phyloP scores from a whole-genome alignment of 441 rosid genomes.

The Euphorbia corollata region DNA sequence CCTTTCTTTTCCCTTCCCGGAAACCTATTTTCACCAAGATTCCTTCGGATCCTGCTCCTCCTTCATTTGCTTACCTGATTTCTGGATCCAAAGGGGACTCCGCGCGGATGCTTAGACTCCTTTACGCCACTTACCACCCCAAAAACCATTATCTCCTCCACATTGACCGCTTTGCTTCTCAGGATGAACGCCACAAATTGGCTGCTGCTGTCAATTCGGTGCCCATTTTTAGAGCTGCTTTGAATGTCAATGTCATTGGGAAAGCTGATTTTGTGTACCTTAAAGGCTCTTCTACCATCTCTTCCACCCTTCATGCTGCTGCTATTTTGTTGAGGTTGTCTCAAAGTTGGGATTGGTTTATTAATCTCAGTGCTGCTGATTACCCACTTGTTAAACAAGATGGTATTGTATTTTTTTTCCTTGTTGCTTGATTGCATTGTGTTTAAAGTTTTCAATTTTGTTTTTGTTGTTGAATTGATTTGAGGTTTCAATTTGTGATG shows the following conservation, averaged over 20 bases:
- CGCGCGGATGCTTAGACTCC: conserved; percentile 62
- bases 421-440: neutral
- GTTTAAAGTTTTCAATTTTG: neutral
- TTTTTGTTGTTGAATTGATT: conserved; percentile 15
- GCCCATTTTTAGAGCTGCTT: conserved; percentile 64
- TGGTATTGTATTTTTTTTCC: conserved; percentile 27
- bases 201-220: conserved; percentile 48
- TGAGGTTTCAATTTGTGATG: conserved; percentile 1
- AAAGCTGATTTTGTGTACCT: conserved; percentile 71
- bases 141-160: conserved; percentile 71
- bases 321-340: conserved; percentile 66
- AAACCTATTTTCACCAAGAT: conserved; percentile 30
- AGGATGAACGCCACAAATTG: conserved; percentile 55
- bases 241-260: conserved; percentile 73
- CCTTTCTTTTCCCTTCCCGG: conserved; percentile 47
- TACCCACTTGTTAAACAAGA: conserved; percentile 93
- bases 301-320: conserved; percentile 78
- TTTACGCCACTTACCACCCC: conserved; percentile 69
- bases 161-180: conserved; percentile 59
- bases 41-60: conserved; percentile 41
- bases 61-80: conserved; percentile 64
- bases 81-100: conserved; percentile 71
- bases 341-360: conserved; percentile 80
- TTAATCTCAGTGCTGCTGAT: conserved; percentile 57
- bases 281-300: conserved; percentile 68